phyloP scores from a whole-genome alignment of 805 yeast genomes.

The Candida ponderosae region DNA sequence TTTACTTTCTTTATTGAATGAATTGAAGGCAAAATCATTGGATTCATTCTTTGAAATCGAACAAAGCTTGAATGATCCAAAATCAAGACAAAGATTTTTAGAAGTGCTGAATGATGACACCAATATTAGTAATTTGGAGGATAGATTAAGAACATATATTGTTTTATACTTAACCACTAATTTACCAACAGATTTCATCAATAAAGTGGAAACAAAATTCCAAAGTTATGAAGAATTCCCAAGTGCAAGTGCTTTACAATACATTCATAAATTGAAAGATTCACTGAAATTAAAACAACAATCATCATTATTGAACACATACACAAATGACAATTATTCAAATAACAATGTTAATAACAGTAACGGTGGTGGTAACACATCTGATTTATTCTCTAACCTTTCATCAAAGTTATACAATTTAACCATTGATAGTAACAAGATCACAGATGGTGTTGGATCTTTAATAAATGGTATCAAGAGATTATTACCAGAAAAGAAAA shows the following conservation, averaged over 20 bases:
- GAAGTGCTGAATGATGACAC: constrained; percentile 43
- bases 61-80: constrained; percentile 60
- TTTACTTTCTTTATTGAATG: constrained; percentile 72
- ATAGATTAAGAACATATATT: constrained; percentile 83
- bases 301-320: constrained; percentile 26
- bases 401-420: constrained; percentile 74
- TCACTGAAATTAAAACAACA: constrained; percentile 46
- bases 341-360: constrained; percentile 19
- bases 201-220: constrained; percentile 59
- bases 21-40: constrained; percentile 76
- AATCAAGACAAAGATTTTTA: constrained; percentile 47
- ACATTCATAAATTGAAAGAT: constrained; percentile 78
- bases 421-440: constrained; percentile 53
- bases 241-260: constrained; percentile 58
- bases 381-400: constrained; percentile 63
- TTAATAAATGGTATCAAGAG: constrained; percentile 83
- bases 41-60: constrained; percentile 94
- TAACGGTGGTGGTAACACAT: constrained; percentile 23
- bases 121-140: constrained; percentile 58
- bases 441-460: constrained; percentile 86
- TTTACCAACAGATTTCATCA: constrained; percentile 39
- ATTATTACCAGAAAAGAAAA: constrained; percentile 79
- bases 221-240: constrained; percentile 40
- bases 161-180: constrained; percentile 58
- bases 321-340: constrained; percentile 19